Evolutionary conservation across 1,139 yeast species (phyloP).

Genomic region (Pichia sp.): DNA sequence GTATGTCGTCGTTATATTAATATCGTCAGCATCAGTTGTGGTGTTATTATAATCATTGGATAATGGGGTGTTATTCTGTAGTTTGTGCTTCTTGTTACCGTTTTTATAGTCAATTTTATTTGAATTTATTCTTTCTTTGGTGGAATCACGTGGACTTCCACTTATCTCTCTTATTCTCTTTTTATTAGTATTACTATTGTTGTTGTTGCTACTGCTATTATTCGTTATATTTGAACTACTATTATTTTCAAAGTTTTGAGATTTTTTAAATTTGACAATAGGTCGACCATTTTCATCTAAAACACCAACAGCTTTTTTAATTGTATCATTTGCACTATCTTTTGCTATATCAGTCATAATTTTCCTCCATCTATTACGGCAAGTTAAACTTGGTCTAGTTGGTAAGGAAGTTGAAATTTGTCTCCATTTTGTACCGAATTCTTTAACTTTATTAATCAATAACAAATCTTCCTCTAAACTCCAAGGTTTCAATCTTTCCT

Average conservation of each 20-base stretch:
- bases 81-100: neutral
- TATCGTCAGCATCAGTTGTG: neutral
- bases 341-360: constrained; percentile 70
- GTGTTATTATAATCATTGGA: constrained; percentile 1
- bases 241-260: neutral
- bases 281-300: constrained; percentile 20
- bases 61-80: neutral
- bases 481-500: constrained; percentile 79
- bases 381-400: constrained; percentile 82
- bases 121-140: neutral
- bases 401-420: constrained; percentile 64
- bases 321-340: constrained; percentile 41
- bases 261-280: constrained; percentile 11
- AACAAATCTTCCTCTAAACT: constrained; percentile 65
- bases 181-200: neutral
- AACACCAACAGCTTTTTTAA: constrained; percentile 33
- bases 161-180: constrained; percentile 3
- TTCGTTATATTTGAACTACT: neutral
- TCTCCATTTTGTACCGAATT: constrained; percentile 88
- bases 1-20: constrained; percentile 4
- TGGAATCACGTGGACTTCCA: neutral
- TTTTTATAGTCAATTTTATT: neutral
- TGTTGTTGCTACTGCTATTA: neutral
- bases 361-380: constrained; percentile 89
- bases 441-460: constrained; percentile 58